Percentiles rank a stretch among this genome's conserved stretches.
Conservation (phyloP, 768 basidiomycete genomes). For the Collybiopsis confluens region DNA sequence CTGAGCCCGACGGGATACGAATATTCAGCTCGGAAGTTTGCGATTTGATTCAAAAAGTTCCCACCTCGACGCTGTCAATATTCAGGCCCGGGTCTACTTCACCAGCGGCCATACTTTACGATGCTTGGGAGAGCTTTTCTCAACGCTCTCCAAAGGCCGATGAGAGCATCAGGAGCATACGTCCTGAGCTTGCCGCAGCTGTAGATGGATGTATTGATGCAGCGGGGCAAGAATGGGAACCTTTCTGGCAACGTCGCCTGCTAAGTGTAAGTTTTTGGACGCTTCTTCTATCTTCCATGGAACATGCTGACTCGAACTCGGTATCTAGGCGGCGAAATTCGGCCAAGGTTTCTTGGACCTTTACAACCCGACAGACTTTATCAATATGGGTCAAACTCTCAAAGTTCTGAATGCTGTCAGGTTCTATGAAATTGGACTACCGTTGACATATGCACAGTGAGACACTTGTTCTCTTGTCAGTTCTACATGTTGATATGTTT, state of each 20-base stretch:
- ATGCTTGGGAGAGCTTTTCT: slow-evolving; percentile 87
- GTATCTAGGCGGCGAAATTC: slow-evolving; percentile 85
- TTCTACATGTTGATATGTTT: slow-evolving; percentile 7
- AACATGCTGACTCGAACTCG: neutral
- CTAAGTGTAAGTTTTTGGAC: slow-evolving; percentile 56
- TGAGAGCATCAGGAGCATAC: slow-evolving; percentile 85
- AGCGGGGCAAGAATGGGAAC: slow-evolving; percentile 89
- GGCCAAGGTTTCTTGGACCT: slow-evolving; percentile 91
- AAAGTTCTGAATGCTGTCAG: slow-evolving; percentile 94
- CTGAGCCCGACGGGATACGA: slow-evolving; percentile 89
- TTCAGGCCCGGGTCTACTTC: slow-evolving; percentile 92
- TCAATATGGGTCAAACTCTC: slow-evolving; percentile 87
- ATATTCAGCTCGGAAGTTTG: slow-evolving; percentile 74
- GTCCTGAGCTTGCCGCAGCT: slow-evolving; percentile 78
- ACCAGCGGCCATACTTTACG: slow-evolving; percentile 86
- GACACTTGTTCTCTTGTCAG: slow-evolving; percentile 20
- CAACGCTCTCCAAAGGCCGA: slow-evolving; percentile 87
- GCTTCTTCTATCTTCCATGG: neutral
- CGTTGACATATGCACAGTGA: slow-evolving; percentile 87
- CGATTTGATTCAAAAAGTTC: slow-evolving; percentile 93
- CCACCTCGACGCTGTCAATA: slow-evolving; percentile 80
- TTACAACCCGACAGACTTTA: slow-evolving; percentile 88
- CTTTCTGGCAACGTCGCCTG: slow-evolving; percentile 82
- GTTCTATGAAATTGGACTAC: slow-evolving; percentile 89
- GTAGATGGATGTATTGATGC: slow-evolving; percentile 93